Percentiles rank a stretch among this genome's conserved stretches.
Evolutionary conservation across 2,329 filamentous ascomycete genomes (phyloP).

Genomic region (Xylaria sp.): DNA sequence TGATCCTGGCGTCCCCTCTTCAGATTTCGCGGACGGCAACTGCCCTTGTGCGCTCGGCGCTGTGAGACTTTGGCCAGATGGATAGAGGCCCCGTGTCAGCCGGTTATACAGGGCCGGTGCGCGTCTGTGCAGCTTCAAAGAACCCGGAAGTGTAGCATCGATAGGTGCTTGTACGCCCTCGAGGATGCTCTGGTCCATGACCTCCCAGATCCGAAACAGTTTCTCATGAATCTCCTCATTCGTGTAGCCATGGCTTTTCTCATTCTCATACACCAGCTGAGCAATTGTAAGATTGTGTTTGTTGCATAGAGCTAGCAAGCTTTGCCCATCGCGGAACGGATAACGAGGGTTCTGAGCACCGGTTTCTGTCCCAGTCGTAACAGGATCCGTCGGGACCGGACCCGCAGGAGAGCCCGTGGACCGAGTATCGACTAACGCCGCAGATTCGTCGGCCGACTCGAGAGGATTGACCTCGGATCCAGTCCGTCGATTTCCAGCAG

Average conservation of each 20-base stretch:
- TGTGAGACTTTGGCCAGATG: slow-evolving; percentile 46
- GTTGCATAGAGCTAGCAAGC: slow-evolving; percentile 59
- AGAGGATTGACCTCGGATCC: slow-evolving; percentile 57
- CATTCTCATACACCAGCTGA: slow-evolving; percentile 64
- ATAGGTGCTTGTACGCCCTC: slow-evolving; percentile 60
- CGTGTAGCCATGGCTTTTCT: slow-evolving; percentile 62
- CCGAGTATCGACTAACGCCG: slow-evolving; percentile 31
- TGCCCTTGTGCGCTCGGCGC: slow-evolving; percentile 31
- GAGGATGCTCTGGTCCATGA: slow-evolving; percentile 63
- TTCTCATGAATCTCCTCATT: slow-evolving; percentile 62
- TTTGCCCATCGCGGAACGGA: slow-evolving; percentile 60
- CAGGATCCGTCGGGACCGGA: slow-evolving; percentile 34
- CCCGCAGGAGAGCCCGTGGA: slow-evolving; percentile 24
- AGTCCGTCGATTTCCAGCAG: slow-evolving; percentile 58
- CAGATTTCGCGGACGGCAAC: slow-evolving; percentile 35
- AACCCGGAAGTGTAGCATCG: slow-evolving; percentile 57
- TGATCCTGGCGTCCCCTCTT: slow-evolving; percentile 9
- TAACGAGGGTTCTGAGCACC: slow-evolving; percentile 55
- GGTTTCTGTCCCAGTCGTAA: slow-evolving; percentile 24
- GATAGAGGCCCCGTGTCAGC: slow-evolving; percentile 60
- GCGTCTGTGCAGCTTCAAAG: slow-evolving; percentile 59
- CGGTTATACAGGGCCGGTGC: slow-evolving; percentile 59
- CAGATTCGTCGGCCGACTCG: slow-evolving; percentile 42
- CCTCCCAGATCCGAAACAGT: slow-evolving; percentile 61
- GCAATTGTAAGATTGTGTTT: slow-evolving; percentile 64